Percentiles rank a stretch among this genome's conserved stretches.
These are phyloP conservation scores for Gentiana straminea DNA, from an alignment of 257 asterid species.

Conservation along the genomic window DNA sequence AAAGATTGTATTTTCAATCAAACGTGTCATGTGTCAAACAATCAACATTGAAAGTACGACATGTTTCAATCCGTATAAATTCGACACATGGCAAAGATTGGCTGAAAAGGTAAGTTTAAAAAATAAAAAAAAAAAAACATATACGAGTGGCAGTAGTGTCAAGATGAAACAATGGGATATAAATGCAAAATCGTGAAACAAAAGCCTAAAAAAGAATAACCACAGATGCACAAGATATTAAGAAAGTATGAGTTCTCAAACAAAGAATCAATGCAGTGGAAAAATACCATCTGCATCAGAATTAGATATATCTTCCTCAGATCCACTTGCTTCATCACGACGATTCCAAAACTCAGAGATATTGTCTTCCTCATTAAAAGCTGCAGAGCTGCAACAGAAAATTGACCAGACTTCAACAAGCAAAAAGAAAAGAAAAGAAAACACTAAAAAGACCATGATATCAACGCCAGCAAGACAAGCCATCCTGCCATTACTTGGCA, in stretches of 20 bases:
- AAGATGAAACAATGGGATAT: too few species aligned
- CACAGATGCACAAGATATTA: not conserved
- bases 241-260: not conserved
- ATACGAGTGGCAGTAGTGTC: too few species aligned
- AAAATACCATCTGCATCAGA: constrained; percentile 70
- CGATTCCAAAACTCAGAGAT: constrained; percentile 90
- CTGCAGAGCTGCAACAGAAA: constrained; percentile 38
- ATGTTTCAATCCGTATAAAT: too few species aligned
- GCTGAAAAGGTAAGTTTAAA: too few species aligned
- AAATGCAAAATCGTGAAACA: too few species aligned
- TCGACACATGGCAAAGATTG: too few species aligned
- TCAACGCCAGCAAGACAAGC: not conserved
- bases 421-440: not conserved
- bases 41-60: too few species aligned
- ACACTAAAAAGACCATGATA: too few species aligned
- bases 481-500: not conserved
- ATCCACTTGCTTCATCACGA: constrained; percentile 64
- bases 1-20: too few species aligned
- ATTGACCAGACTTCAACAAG: not conserved
- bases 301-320: constrained; percentile 92
- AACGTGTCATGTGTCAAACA: too few species aligned
- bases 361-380: constrained; percentile 27
- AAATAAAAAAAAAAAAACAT: too few species aligned
- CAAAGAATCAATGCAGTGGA: constrained; percentile 5
- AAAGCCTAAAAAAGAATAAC: not conserved